These are phyloP conservation scores for Fusarium praegraminearum DNA, from an alignment of 2,329 filamentous ascomycete genomes.

Conservation along the genomic window DNA sequence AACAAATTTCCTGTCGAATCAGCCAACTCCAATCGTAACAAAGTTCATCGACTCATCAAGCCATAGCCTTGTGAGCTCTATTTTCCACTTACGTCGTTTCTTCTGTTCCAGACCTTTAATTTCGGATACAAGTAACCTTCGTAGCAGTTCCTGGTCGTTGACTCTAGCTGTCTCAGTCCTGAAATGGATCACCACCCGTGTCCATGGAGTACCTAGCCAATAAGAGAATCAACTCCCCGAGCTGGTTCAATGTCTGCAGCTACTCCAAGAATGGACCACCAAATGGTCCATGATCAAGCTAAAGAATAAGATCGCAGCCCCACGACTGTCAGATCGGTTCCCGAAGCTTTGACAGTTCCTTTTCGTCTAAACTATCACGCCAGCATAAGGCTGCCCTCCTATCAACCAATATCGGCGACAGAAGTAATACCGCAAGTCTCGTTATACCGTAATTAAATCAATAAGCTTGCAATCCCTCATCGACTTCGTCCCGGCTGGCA, in stretches of 20 bases:
- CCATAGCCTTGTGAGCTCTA: neutral
- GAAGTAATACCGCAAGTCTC: neutral
- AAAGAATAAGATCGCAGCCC: neutral
- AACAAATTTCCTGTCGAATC: neutral
- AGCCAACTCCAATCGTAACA: neutral
- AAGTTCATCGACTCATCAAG: neutral
- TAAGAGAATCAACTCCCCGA: neutral
- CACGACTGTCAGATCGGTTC: neutral
- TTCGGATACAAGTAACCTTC: neutral
- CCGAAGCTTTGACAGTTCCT: neutral
- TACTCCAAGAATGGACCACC: neutral
- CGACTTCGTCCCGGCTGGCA: neutral
- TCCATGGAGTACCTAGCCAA: neutral
- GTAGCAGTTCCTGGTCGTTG: neutral
- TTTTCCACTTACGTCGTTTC: neutral
- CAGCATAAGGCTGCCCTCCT: neutral
- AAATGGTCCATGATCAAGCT: neutral
- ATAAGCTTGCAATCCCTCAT: neutral
- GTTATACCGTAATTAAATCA: neutral
- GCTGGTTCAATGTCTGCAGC: neutral
- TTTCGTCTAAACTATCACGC: neutral
- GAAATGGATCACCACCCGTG: neutral
- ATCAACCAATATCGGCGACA: neutral
- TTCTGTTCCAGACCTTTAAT: neutral
- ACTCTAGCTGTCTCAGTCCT: conserved; percentile 11